Conservation (phyloP, 2,329 filamentous ascomycete genomes). For the Claviceps pazoutovae region DNA sequence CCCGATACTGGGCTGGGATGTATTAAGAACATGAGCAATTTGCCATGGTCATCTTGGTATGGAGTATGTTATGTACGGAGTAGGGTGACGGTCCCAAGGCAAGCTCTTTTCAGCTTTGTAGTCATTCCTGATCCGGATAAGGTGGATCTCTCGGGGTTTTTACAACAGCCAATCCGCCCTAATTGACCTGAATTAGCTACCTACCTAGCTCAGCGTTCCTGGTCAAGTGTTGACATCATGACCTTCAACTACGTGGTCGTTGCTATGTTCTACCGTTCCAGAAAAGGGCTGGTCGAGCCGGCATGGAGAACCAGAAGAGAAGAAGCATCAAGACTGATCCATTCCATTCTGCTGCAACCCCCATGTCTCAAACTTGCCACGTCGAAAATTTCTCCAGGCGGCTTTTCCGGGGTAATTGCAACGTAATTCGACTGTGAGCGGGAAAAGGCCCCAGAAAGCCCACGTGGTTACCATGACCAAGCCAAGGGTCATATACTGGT, state of each 20-base stretch:
- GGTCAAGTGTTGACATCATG: conserved; percentile 6
- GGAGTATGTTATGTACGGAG: too few species aligned
- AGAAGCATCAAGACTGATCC: background rate
- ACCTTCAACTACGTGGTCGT: background rate
- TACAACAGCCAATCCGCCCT: background rate
- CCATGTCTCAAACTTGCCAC: background rate
- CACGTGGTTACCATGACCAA: conserved; percentile 15
- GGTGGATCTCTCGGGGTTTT: conserved; percentile 1
- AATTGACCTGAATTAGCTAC: background rate
- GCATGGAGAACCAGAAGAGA: background rate
- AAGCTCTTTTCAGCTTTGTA: background rate
- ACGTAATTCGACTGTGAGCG: background rate
- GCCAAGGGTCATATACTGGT: conserved; percentile 56
- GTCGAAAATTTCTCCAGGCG: too few species aligned
- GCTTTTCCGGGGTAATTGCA: background rate
- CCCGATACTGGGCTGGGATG: too few species aligned
- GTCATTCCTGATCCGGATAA: background rate
- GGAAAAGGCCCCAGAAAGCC: background rate
- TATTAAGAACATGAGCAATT: too few species aligned
- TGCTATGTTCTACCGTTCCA: background rate
- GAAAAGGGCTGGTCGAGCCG: background rate
- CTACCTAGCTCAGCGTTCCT: too few species aligned
- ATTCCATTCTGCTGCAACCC: background rate
- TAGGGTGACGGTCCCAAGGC: background rate
- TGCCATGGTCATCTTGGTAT: too few species aligned